Evolutionary conservation across 768 basidiomycete genomes (phyloP).

Genomic region (Cubamyces lactineus): DNA sequence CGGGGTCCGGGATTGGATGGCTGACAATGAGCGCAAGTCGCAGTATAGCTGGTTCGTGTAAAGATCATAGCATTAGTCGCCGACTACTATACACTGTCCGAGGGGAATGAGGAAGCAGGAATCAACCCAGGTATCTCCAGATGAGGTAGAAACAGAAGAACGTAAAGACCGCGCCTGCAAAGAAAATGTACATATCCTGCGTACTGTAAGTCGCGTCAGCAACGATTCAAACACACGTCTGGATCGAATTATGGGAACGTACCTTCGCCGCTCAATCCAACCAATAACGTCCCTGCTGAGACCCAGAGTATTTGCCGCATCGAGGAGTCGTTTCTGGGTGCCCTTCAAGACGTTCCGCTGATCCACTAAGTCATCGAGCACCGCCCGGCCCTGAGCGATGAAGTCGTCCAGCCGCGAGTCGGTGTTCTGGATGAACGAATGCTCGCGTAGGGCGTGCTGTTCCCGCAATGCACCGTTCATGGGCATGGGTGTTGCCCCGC

Average conservation of each 20-base stretch:
- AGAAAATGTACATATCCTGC: constrained; percentile 94
- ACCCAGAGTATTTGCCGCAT: constrained; percentile 93
- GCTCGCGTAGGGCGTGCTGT: constrained; percentile 82
- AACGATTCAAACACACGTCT: neutral
- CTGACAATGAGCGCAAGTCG: too few species aligned
- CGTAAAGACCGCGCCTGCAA: constrained; percentile 82
- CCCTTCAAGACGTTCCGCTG: constrained; percentile 94
- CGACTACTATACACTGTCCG: constrained; percentile 19
- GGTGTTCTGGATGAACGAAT: constrained; percentile 85
- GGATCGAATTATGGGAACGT: constrained; percentile 32
- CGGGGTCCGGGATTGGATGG: too few species aligned
- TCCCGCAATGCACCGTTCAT: constrained; percentile 61
- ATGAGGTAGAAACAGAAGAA: constrained; percentile 94
- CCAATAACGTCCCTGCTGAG: constrained; percentile 93
- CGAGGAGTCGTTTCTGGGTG: constrained; percentile 83
- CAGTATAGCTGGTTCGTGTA: too few species aligned
- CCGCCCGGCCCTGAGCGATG: constrained; percentile 88
- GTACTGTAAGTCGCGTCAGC: constrained; percentile 53
- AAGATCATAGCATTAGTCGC: constrained; percentile 9
- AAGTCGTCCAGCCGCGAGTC: constrained; percentile 87
- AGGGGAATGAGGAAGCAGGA: neutral
- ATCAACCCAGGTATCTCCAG: constrained; percentile 80
- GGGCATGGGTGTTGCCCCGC: constrained; percentile 55
- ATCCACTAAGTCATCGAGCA: constrained; percentile 88
- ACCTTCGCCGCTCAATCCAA: constrained; percentile 97